Evolutionary conservation across 352 stramenopile species (phyloP).

Genomic region (Stephanocyclus meneghinianus): DNA sequence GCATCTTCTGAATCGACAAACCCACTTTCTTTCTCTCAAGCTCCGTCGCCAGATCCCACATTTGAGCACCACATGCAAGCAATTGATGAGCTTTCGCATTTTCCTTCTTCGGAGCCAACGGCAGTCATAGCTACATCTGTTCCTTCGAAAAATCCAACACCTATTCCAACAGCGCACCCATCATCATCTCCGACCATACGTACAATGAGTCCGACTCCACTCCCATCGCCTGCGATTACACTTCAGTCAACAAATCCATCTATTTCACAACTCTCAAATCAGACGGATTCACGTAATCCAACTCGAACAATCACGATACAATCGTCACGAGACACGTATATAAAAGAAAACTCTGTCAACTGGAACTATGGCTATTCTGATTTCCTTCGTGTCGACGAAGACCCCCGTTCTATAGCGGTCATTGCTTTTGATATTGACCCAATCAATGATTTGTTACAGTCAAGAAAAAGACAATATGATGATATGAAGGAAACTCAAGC

Average conservation of each 20-base stretch:
- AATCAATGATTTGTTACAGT: neutral
- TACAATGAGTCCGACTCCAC: neutral
- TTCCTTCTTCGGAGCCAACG: neutral
- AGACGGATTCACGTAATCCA: neutral
- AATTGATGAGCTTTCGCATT: neutral
- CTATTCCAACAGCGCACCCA: neutral
- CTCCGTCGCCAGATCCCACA: neutral
- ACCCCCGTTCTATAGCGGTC: neutral
- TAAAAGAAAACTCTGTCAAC: neutral
- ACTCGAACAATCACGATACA: neutral
- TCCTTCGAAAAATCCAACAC: neutral
- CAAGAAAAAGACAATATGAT: neutral
- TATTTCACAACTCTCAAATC: neutral
- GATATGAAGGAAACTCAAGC: neutral
- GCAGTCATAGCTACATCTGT: neutral
- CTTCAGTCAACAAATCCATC: neutral
- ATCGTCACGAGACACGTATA: slow-evolving; percentile 10
- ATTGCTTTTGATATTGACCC: slow-evolving; percentile 14
- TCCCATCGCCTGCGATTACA: neutral
- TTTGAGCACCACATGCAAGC: neutral
- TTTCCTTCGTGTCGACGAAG: slow-evolving; percentile 2
- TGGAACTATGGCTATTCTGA: slow-evolving; percentile 2
- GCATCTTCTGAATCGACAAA: neutral
- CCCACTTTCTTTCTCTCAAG: neutral
- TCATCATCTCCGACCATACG: neutral